Conservation (phyloP, 768 basidiomycete genomes). For the Lepiota venenata region DNA sequence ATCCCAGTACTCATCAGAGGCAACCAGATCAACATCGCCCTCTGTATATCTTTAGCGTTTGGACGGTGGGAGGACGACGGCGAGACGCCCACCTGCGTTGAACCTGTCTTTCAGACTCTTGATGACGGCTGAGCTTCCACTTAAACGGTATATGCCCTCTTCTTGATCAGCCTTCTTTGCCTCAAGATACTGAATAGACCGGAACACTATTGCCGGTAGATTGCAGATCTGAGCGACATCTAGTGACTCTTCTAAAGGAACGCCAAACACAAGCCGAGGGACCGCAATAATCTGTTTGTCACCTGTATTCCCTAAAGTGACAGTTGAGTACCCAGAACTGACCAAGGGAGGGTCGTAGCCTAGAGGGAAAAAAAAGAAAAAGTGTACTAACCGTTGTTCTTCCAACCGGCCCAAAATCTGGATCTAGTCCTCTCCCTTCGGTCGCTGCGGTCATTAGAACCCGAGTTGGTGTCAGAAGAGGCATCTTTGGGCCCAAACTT, state of each 20-base stretch:
- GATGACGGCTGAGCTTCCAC: constrained; percentile 93
- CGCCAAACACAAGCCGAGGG: constrained; percentile 83
- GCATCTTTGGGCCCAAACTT: constrained; percentile 84
- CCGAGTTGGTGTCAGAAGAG: constrained; percentile 34
- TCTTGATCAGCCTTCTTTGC: constrained; percentile 92
- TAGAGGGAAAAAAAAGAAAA: not conserved
- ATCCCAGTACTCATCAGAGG: constrained; percentile 92
- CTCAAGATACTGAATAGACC: constrained; percentile 94
- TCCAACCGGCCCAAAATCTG: constrained; percentile 91
- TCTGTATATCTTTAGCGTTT: constrained; percentile 45
- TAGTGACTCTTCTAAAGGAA: constrained; percentile 83
- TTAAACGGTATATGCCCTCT: constrained; percentile 96
- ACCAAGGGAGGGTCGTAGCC: constrained; percentile 9
- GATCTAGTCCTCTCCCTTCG: constrained; percentile 92
- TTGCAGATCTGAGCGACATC: constrained; percentile 87
- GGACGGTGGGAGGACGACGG: constrained; percentile 10
- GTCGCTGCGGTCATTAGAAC: constrained; percentile 40
- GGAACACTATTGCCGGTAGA: constrained; percentile 92
- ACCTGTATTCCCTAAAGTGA: constrained; percentile 21
- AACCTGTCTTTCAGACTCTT: constrained; percentile 92
- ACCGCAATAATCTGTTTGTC: constrained; percentile 35
- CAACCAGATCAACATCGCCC: constrained; percentile 91
- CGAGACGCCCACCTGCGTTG: constrained; percentile 65
- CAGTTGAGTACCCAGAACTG: constrained; percentile 9
- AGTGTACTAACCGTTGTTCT: constrained; percentile 44